Percentiles rank a stretch among this genome's conserved stretches.
These are phyloP conservation scores for Vanilla planifolia DNA, from an alignment of 106 monocot species.

Conservation along the genomic window DNA sequence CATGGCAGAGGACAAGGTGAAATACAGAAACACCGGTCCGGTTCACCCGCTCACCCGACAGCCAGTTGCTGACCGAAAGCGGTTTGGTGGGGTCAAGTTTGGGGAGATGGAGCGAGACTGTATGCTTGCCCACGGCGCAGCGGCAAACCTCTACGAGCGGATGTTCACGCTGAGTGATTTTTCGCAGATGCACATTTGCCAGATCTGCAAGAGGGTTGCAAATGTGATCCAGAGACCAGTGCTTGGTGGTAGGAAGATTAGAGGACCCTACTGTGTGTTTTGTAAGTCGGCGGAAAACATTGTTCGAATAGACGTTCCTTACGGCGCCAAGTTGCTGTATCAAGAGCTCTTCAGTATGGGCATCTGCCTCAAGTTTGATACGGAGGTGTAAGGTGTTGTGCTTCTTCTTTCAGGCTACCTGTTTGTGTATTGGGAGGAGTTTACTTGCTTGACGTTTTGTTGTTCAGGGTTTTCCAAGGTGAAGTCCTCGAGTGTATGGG, in stretches of 20 bases:
- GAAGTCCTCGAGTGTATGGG: too few relatives aligned
- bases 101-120: constrained; percentile 99
- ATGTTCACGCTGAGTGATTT: constrained; percentile 86
- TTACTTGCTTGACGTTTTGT: too few relatives aligned
- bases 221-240: constrained; percentile 71
- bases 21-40: constrained; percentile 91
- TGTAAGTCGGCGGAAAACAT: constrained; percentile 79
- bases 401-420: too few relatives aligned
- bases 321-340: constrained; percentile 85
- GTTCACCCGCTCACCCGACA: constrained; percentile 93
- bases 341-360: constrained; percentile 98
- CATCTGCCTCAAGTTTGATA: constrained; percentile 82
- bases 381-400: constrained; percentile 35
- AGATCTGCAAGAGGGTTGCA: constrained; percentile 47
- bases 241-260: constrained; percentile 51
- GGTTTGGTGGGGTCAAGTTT: constrained; percentile 88
- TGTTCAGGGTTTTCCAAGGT: too few relatives aligned
- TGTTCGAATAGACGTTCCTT: constrained; percentile 76
- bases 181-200: constrained; percentile 88
- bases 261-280: constrained; percentile 74
- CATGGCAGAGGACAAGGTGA: constrained; percentile 98
- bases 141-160: constrained; percentile 87
- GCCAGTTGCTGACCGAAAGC: constrained; percentile 81
- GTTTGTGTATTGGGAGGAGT: too few relatives aligned
- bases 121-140: constrained; percentile 87